Evolutionary conservation across 495 filamentous ascomycete genomes (phyloP).

Genomic region (Penicillium atrosanguineum): DNA sequence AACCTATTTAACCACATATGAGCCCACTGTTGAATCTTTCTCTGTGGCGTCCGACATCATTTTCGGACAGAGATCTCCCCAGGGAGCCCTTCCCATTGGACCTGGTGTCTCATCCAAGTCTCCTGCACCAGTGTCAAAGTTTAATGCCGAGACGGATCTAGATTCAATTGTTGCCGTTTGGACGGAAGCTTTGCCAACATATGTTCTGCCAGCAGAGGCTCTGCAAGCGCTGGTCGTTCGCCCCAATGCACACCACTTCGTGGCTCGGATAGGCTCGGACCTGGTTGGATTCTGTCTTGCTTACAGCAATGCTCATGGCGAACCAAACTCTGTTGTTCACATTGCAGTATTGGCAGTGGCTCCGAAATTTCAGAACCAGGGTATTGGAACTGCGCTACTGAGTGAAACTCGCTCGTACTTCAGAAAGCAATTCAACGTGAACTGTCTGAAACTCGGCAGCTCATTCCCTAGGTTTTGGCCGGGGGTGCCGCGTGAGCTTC

Average conservation of each 20-base stretch:
- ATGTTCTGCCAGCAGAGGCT: slow-evolving; percentile 27
- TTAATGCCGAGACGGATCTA: slow-evolving; percentile 29
- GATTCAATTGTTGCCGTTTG: slow-evolving; percentile 32
- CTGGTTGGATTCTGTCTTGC: slow-evolving; percentile 45
- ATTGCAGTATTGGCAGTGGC: slow-evolving; percentile 44
- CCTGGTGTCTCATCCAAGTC: slow-evolving; percentile 9
- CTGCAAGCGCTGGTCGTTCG: slow-evolving; percentile 29
- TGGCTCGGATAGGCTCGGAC: slow-evolving; percentile 29
- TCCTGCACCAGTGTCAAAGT: slow-evolving; percentile 17
- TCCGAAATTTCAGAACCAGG: slow-evolving; percentile 35
- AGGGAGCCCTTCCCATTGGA: slow-evolving; percentile 39
- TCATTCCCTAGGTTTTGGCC: slow-evolving; percentile 51
- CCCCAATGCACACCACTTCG: slow-evolving; percentile 31
- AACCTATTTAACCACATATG: slow-evolving; percentile 49
- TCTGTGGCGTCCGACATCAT: slow-evolving; percentile 40
- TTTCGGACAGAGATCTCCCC: slow-evolving; percentile 32
- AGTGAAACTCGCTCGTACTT: slow-evolving; percentile 32
- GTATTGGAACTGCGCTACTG: slow-evolving; percentile 45
- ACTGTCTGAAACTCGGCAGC: slow-evolving; percentile 39
- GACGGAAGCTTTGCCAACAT: slow-evolving; percentile 42
- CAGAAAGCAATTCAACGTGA: slow-evolving; percentile 18
- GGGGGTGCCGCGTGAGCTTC: slow-evolving; percentile 42
- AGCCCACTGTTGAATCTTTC: slow-evolving; percentile 48
- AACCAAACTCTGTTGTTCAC: slow-evolving; percentile 26
- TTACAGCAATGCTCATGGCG: slow-evolving; percentile 28